Conservation (phyloP, 139 green algal genomes). For the Yamagishiella unicocca region DNA sequence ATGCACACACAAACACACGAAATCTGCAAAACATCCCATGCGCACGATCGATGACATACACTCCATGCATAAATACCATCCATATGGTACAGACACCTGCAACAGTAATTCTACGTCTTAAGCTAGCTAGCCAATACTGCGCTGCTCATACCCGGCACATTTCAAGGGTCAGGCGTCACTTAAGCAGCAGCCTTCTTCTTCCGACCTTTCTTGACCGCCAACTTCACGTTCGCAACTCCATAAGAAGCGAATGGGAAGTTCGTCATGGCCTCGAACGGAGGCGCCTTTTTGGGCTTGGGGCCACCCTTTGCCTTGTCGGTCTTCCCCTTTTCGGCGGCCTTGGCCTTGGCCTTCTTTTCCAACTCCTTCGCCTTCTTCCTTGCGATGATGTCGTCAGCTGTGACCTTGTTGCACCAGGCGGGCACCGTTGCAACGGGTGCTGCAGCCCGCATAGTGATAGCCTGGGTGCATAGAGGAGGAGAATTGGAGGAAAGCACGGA, state of each 20-base stretch:
- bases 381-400: slow-evolving; percentile 25
- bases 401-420: slow-evolving; percentile 14
- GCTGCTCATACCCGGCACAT: no score
- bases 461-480: no score
- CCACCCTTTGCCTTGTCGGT: background rate
- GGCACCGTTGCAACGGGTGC: background rate
- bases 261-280: slow-evolving; percentile 13
- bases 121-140: no score
- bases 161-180: background rate
- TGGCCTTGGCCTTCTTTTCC: slow-evolving; percentile 36
- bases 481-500: no score
- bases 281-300: slow-evolving; percentile 8
- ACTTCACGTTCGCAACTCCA: slow-evolving; percentile 27
- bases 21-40: no score
- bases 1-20: no score
- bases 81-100: no score
- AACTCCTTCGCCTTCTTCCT: slow-evolving; percentile 37
- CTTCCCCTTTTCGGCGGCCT: background rate
- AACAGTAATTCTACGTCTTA: no score
- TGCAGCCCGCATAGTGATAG: slow-evolving; percentile 9
- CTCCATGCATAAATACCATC: no score
- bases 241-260: slow-evolving; percentile 6
- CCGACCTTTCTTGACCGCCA: slow-evolving; percentile 7
- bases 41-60: no score
- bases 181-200: slow-evolving; percentile 17